Evolutionary conservation across 805 yeast species (phyloP).

Genomic region (Spencermartinsiella europaea): DNA sequence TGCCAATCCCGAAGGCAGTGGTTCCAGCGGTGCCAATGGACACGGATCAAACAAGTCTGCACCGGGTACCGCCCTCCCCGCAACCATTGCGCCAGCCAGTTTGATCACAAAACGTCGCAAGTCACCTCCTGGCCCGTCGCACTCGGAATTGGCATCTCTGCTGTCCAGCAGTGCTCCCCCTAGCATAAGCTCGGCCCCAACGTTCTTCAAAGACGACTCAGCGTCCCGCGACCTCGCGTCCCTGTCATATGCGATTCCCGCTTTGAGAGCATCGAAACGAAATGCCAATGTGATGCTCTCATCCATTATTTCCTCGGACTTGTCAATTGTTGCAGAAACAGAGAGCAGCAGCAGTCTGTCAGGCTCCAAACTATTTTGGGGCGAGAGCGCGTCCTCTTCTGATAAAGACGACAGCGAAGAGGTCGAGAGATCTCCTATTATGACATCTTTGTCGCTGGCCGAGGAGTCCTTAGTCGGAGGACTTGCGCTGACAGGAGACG

Average conservation of each 20-base stretch:
- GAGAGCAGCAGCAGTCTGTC: not conserved
- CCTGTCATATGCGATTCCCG: not conserved
- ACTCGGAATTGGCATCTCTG: slow-evolving; percentile 9
- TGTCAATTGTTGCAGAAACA: not conserved
- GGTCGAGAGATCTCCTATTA: slow-evolving; percentile 3
- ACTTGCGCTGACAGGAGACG: not conserved
- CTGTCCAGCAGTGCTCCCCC: slow-evolving; percentile 10
- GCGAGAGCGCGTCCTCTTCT: not conserved
- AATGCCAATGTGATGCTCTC: slow-evolving; percentile 12
- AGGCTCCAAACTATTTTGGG: not conserved
- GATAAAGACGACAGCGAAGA: slow-evolving; percentile 3
- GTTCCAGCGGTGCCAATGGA: not conserved
- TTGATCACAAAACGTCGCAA: slow-evolving; percentile 19
- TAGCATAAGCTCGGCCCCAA: not conserved
- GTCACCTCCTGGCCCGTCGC: slow-evolving; percentile 11
- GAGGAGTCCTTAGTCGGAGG: not conserved
- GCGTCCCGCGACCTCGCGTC: slow-evolving; percentile 2
- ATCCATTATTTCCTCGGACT: slow-evolving; percentile 1
- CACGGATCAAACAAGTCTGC: not conserved
- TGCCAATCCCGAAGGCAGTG: slow-evolving; percentile 7
- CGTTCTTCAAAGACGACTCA: slow-evolving; percentile 1
- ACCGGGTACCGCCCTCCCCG: slow-evolving; percentile 11
- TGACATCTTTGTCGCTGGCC: not conserved
- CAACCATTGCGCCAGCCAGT: slow-evolving; percentile 21
- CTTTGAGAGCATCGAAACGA: slow-evolving; percentile 4